These are phyloP conservation scores for barrel medic (Medicago truncatula) DNA, from an alignment of 306 rosid species.

Conservation along the genomic window DNA sequence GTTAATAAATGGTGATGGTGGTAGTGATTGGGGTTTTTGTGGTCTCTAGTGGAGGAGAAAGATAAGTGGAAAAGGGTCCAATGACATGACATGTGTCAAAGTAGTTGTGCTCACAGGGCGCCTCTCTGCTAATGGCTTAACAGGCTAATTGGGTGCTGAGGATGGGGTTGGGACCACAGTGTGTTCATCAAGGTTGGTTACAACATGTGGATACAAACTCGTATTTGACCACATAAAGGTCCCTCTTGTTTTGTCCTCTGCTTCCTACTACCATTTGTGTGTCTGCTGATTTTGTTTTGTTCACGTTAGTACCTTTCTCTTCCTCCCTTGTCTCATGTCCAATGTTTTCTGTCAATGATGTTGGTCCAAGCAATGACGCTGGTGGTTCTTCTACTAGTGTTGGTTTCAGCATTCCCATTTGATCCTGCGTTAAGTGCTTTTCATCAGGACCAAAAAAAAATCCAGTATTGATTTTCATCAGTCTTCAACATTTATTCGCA, in stretches of 20 bases:
- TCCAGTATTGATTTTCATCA: background rate
- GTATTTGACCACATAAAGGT: constrained; percentile 72
- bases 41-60: constrained; percentile 40
- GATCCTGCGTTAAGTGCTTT: constrained; percentile 59
- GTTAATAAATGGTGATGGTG: constrained; percentile 50
- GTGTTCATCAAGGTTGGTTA: constrained; percentile 46
- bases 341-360: constrained; percentile 43
- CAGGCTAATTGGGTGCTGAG: constrained; percentile 57
- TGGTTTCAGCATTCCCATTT: constrained; percentile 51
- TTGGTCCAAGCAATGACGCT: constrained; percentile 39
- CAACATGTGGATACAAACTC: constrained; percentile 45
- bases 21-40: constrained; percentile 36
- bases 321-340: too few relatives aligned
- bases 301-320: constrained; percentile 35
- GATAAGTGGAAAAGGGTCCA: constrained; percentile 42
- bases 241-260: constrained; percentile 63
- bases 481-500: background rate
- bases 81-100: constrained; percentile 51
- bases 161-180: constrained; percentile 67
- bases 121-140: constrained; percentile 77
- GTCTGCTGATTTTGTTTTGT: constrained; percentile 41
- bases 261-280: constrained; percentile 38
- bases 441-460: constrained; percentile 32
- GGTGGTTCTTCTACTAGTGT: constrained; percentile 47
- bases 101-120: constrained; percentile 62